A percentile compares a stretch with the other conserved stretches of the same genome.
These are phyloP conservation scores for Rhodomyrtus tomentosa DNA, from an alignment of 345 rosid species.

Conservation along the genomic window DNA sequence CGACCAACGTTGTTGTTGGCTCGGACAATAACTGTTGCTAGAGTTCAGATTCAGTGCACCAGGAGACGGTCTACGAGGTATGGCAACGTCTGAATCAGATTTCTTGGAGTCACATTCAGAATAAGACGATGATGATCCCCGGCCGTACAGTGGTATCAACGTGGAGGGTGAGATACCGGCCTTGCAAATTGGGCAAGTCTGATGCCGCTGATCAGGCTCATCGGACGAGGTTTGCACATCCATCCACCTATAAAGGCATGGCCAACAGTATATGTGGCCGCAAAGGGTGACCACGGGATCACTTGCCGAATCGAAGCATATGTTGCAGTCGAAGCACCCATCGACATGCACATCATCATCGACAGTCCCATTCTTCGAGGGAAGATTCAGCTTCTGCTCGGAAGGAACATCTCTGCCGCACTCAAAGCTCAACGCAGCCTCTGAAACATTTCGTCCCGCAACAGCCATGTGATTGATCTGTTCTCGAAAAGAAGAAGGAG, in stretches of 20 bases:
- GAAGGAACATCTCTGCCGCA: neutral
- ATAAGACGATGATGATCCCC: constrained; percentile 37
- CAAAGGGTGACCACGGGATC: constrained; percentile 83
- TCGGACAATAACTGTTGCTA: neutral
- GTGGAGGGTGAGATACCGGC: constrained; percentile 35
- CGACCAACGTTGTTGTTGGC: neutral
- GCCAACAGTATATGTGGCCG: constrained; percentile 88
- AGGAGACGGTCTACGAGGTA: constrained; percentile 58
- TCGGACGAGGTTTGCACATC: constrained; percentile 25
- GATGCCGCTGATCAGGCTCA: constrained; percentile 24
- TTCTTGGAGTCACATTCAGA: constrained; percentile 9
- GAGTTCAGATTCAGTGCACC: neutral
- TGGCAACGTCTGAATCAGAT: constrained; percentile 7
- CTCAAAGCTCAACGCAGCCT: neutral
- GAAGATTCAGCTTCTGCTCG: neutral
- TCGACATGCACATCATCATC: neutral
- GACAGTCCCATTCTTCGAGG: neutral
- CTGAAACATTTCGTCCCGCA: neutral
- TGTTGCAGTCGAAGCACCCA: constrained; percentile 64
- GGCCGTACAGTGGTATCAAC: constrained; percentile 73
- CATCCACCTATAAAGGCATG: constrained; percentile 66
- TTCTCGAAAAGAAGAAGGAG: neutral
- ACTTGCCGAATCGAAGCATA: constrained; percentile 55
- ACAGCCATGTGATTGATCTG: neutral
- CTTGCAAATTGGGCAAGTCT: constrained; percentile 75